Evolutionary conservation across 768 basidiomycete genomes (phyloP).

Genomic region (Panus rudis): DNA sequence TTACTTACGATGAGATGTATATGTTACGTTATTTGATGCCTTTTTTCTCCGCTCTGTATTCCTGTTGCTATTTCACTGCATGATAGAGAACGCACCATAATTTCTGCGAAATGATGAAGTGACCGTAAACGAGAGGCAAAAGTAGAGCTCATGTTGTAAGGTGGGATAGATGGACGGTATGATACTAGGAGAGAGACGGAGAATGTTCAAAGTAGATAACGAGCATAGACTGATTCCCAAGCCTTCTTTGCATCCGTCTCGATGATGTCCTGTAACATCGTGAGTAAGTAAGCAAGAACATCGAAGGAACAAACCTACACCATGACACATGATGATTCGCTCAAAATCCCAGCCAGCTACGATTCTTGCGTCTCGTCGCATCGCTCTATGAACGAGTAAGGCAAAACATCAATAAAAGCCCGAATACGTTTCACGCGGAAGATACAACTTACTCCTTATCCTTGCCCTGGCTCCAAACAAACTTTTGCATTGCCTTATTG

Average conservation of each 20-base stretch:
- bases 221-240: neutral
- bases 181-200: no score
- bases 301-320: conserved; percentile 21
- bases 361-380: conserved; percentile 50
- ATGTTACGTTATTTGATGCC: no score
- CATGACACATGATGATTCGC: conserved; percentile 62
- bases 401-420: no score
- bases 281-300: neutral
- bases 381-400: conserved; percentile 31
- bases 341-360: conserved; percentile 66
- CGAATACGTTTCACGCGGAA: no score
- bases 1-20: no score
- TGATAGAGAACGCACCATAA: no score
- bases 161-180: no score
- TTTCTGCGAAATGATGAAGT: no score
- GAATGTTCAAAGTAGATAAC: conserved; percentile 1
- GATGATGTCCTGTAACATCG: conserved; percentile 3
- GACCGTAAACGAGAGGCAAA: no score
- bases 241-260: conserved; percentile 5
- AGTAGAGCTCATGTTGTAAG: no score
- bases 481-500: conserved; percentile 7
- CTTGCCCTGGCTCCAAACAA: conserved; percentile 14
- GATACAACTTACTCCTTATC: conserved; percentile 8
- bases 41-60: no score
- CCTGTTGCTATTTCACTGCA: no score